Base-by-base conservation (phyloP, 768 basidiomycete genomes). In the Agaricus blazei region DNA sequence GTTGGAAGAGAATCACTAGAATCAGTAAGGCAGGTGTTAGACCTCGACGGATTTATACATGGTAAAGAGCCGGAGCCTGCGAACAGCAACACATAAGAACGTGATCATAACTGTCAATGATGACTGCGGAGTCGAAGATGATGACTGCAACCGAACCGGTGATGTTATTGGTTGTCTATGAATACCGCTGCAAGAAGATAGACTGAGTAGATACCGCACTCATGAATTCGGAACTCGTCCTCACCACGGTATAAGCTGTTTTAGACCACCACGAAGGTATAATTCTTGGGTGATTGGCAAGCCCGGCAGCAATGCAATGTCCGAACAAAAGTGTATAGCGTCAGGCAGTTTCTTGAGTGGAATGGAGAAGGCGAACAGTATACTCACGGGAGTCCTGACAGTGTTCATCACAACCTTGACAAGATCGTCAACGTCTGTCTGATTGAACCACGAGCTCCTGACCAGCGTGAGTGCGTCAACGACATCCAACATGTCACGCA, bases 291-390 rank as follows among this genome's bases (percentile, higher is more conserved):
- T 83, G 76, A 64, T 90, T 64, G 0, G 91, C 89, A 7, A 92
- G 71, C 2, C 73, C 75, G 63, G 91, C 90, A 7, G 91, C 71
- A 45, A 91, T 83, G 90, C 90, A 92, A 65, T 86, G 91, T 0
- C 90, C 89, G 40, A 91, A 79, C 88, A 90, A 40, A 38, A 47
- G 24, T 48, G 34, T 8, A 15, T 27, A 52, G 50, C 36, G 4
- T 52, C 48, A 8, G 29, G 19, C 19, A 19, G 19, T 8, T 29
- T 28, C 48, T 34, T 26, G 15, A 54, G 6, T 52, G 4, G 15
- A 54, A 5, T 8, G 23, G 43, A 42, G 3, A n/a, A 27, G 44
- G 19, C 19, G 49, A 29, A 29, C 34, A 28, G 19, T 36, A 9
- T 2, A 62, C 83, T 56, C 60, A 88, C 88, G 0, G 90, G 90